Percentiles rank a stretch among this genome's conserved stretches.
Evolutionary conservation across 371 early-diverging fungal genomes (phyloP).

Genomic region (Mortierella sp.): DNA sequence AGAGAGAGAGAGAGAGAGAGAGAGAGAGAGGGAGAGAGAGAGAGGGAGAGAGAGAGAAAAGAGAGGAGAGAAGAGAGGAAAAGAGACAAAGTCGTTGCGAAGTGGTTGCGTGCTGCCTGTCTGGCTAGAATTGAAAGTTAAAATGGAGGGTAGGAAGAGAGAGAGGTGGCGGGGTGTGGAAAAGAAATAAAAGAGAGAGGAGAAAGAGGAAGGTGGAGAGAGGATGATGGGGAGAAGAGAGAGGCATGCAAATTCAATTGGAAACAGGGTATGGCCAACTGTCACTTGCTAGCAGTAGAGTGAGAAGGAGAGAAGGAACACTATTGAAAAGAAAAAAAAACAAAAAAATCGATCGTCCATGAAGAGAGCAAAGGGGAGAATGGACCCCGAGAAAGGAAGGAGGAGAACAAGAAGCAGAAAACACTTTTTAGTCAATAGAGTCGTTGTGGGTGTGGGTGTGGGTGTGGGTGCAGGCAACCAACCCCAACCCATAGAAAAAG

Average conservation of each 20-base stretch:
- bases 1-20: not conserved
- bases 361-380: not conserved
- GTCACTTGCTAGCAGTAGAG: too few species aligned
- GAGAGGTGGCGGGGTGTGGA: constrained; percentile 7
- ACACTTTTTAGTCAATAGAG: too few species aligned
- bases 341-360: not conserved
- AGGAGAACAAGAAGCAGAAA: too few species aligned
- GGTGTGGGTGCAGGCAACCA: too few species aligned
- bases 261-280: not conserved
- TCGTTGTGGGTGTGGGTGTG: too few species aligned
- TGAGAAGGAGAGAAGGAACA: too few species aligned
- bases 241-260: not conserved
- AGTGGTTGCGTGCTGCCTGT: not conserved
- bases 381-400: constrained; percentile 3
- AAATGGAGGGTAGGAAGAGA: not conserved
- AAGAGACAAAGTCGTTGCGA: not conserved
- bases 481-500: too few species aligned
- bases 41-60: not conserved
- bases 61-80: not conserved
- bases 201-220: constrained; percentile 5
- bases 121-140: not conserved
- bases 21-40: not conserved
- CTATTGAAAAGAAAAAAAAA: not conserved
- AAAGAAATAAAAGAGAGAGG: not conserved
- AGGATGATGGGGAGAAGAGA: not conserved